phyloP scores from a whole-genome alignment of 345 rosid genomes.

The Lenwebbia sp. region DNA sequence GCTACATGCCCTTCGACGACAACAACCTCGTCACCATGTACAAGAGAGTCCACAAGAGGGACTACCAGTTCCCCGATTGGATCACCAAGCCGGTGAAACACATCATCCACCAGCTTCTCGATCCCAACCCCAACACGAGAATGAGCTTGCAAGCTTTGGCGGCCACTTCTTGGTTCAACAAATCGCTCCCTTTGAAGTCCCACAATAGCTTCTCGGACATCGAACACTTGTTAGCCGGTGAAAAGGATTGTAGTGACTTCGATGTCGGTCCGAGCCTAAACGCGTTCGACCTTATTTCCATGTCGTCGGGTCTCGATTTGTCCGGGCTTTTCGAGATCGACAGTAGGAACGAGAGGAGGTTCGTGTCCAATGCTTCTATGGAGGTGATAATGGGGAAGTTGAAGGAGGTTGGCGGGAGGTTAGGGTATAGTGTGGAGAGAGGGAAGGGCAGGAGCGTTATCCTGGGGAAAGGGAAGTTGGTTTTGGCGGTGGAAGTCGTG shows the following conservation, averaged over 20 bases:
- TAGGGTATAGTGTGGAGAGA: conserved; percentile 23
- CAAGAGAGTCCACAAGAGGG: conserved; percentile 38
- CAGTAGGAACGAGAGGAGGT: conserved; percentile 44
- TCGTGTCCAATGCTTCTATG: conserved; percentile 31
- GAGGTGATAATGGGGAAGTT: conserved; percentile 50
- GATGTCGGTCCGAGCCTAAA: conserved; percentile 10
- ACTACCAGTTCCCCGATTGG: conserved; percentile 48
- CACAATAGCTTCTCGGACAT: conserved; percentile 9
- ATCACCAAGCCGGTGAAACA: conserved; percentile 39
- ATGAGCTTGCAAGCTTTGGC: conserved; percentile 42
- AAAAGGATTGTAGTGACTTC: neutral
- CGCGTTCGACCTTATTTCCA: conserved; percentile 71
- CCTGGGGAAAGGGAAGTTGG: conserved; percentile 19
- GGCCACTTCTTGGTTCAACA: conserved; percentile 48
- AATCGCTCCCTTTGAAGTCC: conserved; percentile 13
- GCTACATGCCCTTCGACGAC: conserved; percentile 54
- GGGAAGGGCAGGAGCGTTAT: conserved; percentile 20
- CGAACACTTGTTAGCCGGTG: neutral
- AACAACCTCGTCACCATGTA: conserved; percentile 44
- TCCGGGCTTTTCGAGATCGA: conserved; percentile 50
- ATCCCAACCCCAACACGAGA: conserved; percentile 69
- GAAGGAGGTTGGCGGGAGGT: conserved; percentile 23
- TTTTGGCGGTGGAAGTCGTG: conserved; percentile 20
- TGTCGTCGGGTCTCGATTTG: conserved; percentile 59
- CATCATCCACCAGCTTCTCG: conserved; percentile 48